These are phyloP conservation scores for Alternaria arbusti DNA, from an alignment of 2,329 filamentous ascomycete genomes.

Conservation along the genomic window DNA sequence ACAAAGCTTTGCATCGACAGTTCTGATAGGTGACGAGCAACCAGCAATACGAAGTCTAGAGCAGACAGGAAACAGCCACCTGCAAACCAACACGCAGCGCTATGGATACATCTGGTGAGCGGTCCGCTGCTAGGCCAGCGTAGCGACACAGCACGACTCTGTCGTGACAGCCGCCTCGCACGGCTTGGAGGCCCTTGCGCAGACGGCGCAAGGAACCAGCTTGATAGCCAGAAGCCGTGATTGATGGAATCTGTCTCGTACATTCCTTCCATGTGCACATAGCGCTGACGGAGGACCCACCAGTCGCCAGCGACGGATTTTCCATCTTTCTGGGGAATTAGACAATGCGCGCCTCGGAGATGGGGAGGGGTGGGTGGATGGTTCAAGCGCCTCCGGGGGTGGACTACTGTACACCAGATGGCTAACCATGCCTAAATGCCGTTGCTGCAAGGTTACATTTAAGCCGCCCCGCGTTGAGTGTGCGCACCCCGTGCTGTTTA, in stretches of 20 bases:
- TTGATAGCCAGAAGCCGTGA: conserved; percentile 19
- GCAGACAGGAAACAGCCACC: conserved; percentile 18
- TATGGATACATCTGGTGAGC: conserved; percentile 24
- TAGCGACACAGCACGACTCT: conserved; percentile 16
- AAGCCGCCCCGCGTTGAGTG: neutral
- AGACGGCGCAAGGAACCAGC: conserved; percentile 21
- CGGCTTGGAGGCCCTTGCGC: conserved; percentile 9
- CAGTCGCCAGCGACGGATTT: conserved; percentile 15
- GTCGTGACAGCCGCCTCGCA: conserved; percentile 18
- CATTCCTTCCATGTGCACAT: neutral
- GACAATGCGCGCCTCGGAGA: neutral
- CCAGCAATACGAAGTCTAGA: conserved; percentile 8
- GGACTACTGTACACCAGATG: neutral
- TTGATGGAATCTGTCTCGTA: conserved; percentile 26
- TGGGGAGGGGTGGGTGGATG: neutral
- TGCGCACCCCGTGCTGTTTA: conserved; percentile 23
- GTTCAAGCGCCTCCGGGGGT: neutral
- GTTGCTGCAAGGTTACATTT: conserved; percentile 4
- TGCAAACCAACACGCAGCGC: conserved; percentile 6
- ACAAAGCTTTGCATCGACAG: conserved; percentile 18
- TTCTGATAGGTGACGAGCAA: conserved; percentile 20
- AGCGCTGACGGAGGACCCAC: conserved; percentile 4
- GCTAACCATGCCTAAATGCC: conserved; percentile 2
- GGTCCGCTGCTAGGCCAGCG: conserved; percentile 25
- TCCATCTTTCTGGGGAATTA: neutral